Base-by-base conservation (phyloP, 768 basidiomycete species). In the Rickenella mellea region DNA sequence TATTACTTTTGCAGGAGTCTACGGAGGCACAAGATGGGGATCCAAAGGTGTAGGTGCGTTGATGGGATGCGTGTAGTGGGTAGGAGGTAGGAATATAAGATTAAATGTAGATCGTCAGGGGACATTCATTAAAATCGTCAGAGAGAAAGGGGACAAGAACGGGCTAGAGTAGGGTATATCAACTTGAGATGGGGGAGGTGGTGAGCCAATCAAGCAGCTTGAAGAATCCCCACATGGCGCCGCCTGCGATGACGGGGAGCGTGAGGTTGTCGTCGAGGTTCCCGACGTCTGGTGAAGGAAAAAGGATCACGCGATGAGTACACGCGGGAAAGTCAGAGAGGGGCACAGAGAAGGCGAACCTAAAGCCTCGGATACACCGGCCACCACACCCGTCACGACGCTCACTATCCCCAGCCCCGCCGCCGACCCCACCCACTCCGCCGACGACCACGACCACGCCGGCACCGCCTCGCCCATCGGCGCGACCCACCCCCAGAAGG, bases 231-330 rank as follows among this genome's bases (percentile, higher is more conserved):
- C 76, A 81, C 24, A 81, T 57, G 49, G 75, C 70, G 2, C 77
- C 84, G 2, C 91, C 91, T 5, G 88, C 80, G 42, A 93, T 76
- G 55, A 94, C 79, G 4, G 92, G 92, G 20, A 96, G 63, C 6
- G 88, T 93, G 20, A 96, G 59, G 57, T 96, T 94, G 55, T 96
- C 92, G 53, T 96, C 92, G 28, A 90, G 56, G 0, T 72, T 74
- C 14, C 89, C 89, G 2, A 94, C 67, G 58, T 93, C 89, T 94
- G 55, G 22, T 37, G 17, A 19, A 47, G 25, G 22, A 39, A 42
- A 42, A 49, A 6, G 24, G 36, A 38, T 35, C 24, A 47, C 12
- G 30, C 20, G 11, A 48, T 6, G 27, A 50, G 30, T 14, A 50
- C 20, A 26, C 19, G 19, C 28, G 30, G 21, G 22, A 27, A 12